Conservation (phyloP, 208 protist species). For the Phytomonas serpens region DNA sequence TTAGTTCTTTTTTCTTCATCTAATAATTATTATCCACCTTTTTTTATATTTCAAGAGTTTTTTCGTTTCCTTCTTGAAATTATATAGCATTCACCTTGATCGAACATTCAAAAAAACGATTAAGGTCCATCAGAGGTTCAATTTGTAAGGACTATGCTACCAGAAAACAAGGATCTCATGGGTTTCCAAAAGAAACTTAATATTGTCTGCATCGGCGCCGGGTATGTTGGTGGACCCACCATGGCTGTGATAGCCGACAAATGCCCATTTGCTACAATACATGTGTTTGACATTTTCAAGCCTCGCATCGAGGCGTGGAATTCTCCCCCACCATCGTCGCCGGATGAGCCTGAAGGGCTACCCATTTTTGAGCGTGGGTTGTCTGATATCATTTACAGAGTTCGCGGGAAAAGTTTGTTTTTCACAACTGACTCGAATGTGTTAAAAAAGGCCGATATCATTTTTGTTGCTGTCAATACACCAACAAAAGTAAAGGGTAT, state of each 20-base stretch:
- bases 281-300: constrained; percentile 90
- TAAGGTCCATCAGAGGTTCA: not conserved
- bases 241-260: constrained; percentile 95
- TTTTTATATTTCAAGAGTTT: not conserved
- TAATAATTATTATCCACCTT: not conserved
- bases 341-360: constrained; percentile 25
- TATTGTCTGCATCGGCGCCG: constrained; percentile 84
- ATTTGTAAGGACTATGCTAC: constrained; percentile 1
- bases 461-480: constrained; percentile 97
- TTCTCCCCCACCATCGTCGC: constrained; percentile 19
- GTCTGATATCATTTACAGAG: constrained; percentile 70
- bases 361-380: constrained; percentile 96
- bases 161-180: not conserved
- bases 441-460: constrained; percentile 87
- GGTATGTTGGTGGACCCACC: constrained; percentile 96
- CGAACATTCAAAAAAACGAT: not conserved
- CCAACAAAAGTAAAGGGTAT: constrained; percentile 95
- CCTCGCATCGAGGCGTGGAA: constrained; percentile 93
- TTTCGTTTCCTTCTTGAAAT: constrained; percentile 1
- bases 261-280: constrained; percentile 87
- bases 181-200: constrained; percentile 11
- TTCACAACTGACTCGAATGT: constrained; percentile 86
- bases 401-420: constrained; percentile 89
- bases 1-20: not conserved
- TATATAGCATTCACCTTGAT: not conserved